Percentiles rank a stretch among this genome's conserved stretches.
Conservation (phyloP, 2,329 filamentous ascomycete species). For the Xenosphaeropsis pyriputrescens region DNA sequence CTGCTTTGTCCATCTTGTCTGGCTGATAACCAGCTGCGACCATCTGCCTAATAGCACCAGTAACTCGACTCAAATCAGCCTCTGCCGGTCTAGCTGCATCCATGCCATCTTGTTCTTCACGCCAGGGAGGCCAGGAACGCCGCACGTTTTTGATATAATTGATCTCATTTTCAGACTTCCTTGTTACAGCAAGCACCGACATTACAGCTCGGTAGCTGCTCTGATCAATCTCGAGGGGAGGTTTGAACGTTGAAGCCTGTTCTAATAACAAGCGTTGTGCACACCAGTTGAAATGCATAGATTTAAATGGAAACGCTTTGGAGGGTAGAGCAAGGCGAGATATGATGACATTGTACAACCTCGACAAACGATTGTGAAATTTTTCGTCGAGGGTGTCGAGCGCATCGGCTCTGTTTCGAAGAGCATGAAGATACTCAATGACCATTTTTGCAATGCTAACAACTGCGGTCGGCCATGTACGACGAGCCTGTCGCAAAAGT, state of each 20-base stretch:
- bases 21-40: constrained; percentile 39
- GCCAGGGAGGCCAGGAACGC: constrained; percentile 45
- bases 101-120: constrained; percentile 39
- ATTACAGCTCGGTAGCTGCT: constrained; percentile 38
- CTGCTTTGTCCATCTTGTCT: constrained; percentile 27
- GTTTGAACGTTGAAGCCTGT: constrained; percentile 31
- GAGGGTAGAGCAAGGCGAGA: constrained; percentile 21
- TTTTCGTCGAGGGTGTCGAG: neutral
- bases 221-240: constrained; percentile 33
- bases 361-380: constrained; percentile 10
- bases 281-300: constrained; percentile 37
- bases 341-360: constrained; percentile 26
- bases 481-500: constrained; percentile 14
- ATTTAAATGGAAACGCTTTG: constrained; percentile 17
- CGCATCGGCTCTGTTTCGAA: constrained; percentile 1
- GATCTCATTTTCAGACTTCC: constrained; percentile 35
- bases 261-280: constrained; percentile 38
- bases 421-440: constrained; percentile 5
- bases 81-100: constrained; percentile 36
- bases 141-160: constrained; percentile 31
- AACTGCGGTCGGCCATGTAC: constrained; percentile 13
- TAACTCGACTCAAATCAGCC: constrained; percentile 37
- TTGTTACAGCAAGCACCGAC: constrained; percentile 33
- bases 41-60: constrained; percentile 36
- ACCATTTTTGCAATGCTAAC: constrained; percentile 11